These are phyloP conservation scores for Pleurozium schreberi DNA, from an alignment of 225 moss, liverwort and hornwort genomes.

Conservation along the genomic window DNA sequence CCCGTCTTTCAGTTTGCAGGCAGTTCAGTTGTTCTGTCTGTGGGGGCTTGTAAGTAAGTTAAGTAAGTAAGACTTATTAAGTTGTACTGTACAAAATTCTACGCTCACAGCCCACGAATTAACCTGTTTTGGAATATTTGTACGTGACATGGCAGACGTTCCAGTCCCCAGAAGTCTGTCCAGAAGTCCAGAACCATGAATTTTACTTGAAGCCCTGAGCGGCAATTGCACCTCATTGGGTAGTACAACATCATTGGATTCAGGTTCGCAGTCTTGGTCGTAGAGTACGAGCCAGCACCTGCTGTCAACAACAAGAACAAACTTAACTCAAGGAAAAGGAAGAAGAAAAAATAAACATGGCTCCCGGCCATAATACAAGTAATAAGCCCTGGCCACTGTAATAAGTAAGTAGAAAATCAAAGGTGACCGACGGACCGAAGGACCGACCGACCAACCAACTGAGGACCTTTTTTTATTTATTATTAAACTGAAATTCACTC, in stretches of 20 bases:
- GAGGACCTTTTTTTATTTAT: background rate
- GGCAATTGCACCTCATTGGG: background rate
- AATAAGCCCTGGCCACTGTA: background rate
- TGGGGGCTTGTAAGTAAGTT: background rate
- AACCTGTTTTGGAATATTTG: background rate
- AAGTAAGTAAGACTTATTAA: too few species aligned
- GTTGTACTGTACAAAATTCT: background rate
- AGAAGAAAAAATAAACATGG: background rate
- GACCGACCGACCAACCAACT: background rate
- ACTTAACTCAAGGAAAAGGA: too few species aligned
- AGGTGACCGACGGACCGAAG: background rate
- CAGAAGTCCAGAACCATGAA: background rate
- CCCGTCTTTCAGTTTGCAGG: too few species aligned
- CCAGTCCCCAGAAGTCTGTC: background rate
- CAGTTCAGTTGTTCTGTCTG: background rate
- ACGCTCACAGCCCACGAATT: background rate
- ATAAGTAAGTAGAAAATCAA: background rate
- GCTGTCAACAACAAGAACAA: too few species aligned
- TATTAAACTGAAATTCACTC: background rate
- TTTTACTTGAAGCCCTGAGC: background rate
- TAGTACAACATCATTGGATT: constrained; percentile 22
- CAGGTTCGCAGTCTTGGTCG: background rate
- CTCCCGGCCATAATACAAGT: background rate
- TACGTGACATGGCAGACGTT: background rate
- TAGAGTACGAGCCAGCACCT: background rate